phyloP scores from a whole-genome alignment of 106 monocot genomes.

The Platanthera guangdongensis region DNA sequence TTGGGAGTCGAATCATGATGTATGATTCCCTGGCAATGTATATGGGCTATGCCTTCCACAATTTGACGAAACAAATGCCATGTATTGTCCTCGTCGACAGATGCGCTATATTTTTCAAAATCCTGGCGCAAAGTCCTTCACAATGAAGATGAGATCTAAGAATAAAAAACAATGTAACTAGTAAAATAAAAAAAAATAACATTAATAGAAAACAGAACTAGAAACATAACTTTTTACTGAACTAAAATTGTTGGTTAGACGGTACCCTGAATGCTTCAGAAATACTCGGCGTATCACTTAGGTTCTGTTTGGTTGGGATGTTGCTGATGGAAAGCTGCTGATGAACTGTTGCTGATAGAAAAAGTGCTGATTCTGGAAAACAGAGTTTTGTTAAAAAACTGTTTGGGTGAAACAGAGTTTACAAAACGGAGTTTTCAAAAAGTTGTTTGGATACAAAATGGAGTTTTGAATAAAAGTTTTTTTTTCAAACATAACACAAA shows the following conservation, averaged over 20 bases:
- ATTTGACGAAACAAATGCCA: conserved; percentile 98
- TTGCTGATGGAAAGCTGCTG: too few species aligned
- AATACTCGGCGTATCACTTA: background rate
- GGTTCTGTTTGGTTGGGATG: too few species aligned
- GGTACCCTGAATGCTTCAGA: background rate
- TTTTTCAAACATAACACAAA: too few species aligned
- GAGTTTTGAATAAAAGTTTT: too few species aligned
- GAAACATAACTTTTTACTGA: background rate
- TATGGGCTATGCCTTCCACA: conserved; percentile 96
- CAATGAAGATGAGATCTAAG: conserved; percentile 5
- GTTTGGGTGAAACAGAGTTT: too few species aligned
- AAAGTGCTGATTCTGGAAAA: too few species aligned
- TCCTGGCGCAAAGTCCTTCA: conserved; percentile 85
- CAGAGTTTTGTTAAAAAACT: too few species aligned
- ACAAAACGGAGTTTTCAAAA: too few species aligned
- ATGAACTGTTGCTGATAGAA: too few species aligned
- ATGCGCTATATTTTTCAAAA: conserved; percentile 44
- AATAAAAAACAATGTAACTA: background rate
- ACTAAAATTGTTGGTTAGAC: background rate
- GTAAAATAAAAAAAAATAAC: background rate
- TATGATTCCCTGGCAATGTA: conserved; percentile 95
- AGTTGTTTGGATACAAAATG: too few species aligned
- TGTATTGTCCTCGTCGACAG: conserved; percentile 64
- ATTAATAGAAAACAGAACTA: background rate
- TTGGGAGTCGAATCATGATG: conserved; percentile 94